Evolutionary conservation across 2,329 filamentous ascomycete genomes (phyloP).

Genomic region (Corynespora cassiicola): DNA sequence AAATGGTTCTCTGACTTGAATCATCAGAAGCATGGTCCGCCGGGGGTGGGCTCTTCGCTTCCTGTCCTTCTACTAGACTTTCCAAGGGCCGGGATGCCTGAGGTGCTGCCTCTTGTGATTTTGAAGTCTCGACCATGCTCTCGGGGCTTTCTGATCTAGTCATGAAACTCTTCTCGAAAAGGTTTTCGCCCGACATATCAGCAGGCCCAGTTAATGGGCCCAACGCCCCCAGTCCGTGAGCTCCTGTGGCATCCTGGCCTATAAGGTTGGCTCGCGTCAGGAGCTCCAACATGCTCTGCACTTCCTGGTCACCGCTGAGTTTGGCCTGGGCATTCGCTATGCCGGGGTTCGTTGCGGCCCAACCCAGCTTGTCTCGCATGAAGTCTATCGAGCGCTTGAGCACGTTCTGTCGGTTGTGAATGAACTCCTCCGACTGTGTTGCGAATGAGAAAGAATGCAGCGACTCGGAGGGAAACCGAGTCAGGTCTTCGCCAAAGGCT

Average conservation of each 20-base stretch:
- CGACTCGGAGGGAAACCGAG: conserved; percentile 92
- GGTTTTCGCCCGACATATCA: conserved; percentile 73
- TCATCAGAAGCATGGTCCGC: conserved; percentile 30
- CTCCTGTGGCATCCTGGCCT: conserved; percentile 68
- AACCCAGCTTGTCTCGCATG: conserved; percentile 89
- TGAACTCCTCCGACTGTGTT: conserved; percentile 88
- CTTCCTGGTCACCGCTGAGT: conserved; percentile 80
- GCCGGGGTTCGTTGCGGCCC: conserved; percentile 76
- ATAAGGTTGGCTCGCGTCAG: conserved; percentile 82
- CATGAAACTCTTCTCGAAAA: conserved; percentile 84
- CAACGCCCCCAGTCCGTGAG: conserved; percentile 52
- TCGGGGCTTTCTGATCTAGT: conserved; percentile 55
- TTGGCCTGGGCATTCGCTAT: conserved; percentile 85
- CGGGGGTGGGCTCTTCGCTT: conserved; percentile 20
- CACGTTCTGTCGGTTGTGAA: conserved; percentile 91
- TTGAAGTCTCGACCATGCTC: conserved; percentile 35
- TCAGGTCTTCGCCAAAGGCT: conserved; percentile 85
- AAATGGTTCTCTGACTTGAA: conserved; percentile 22
- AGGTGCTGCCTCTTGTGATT: conserved; percentile 21
- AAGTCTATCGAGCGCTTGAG: conserved; percentile 94
- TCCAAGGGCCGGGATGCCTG: conserved; percentile 12
- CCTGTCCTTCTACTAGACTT: conserved; percentile 16
- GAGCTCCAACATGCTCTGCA: conserved; percentile 90
- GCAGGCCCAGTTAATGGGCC: conserved; percentile 85
- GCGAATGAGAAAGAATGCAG: conserved; percentile 98